Evolutionary conservation across 345 rosid genomes (phyloP).

Genomic region (Eucalyptus grandis): DNA sequence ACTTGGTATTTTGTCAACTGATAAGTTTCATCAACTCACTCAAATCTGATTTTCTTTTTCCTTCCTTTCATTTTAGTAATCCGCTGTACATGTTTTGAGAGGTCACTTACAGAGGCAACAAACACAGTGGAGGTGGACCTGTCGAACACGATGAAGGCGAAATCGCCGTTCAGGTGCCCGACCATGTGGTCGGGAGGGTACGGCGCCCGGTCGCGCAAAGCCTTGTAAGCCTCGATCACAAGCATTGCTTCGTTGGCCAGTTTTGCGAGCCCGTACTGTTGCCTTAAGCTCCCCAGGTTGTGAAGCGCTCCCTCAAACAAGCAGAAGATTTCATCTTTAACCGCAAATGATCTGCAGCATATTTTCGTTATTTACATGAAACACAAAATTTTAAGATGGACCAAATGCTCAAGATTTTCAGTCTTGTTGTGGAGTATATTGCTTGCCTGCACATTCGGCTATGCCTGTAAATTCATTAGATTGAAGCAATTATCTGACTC

Average conservation of each 20-base stretch:
- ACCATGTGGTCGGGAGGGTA: constrained; percentile 84
- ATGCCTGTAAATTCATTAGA: background rate
- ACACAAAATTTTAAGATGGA: background rate
- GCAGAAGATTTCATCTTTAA: constrained; percentile 85
- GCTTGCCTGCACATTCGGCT: background rate
- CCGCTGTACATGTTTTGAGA: background rate
- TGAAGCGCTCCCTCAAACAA: constrained; percentile 75
- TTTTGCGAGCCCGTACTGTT: constrained; percentile 82
- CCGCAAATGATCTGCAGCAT: constrained; percentile 67
- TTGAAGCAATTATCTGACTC: background rate
- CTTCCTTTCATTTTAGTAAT: background rate
- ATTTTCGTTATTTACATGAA: background rate
- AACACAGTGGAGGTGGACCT: constrained; percentile 72
- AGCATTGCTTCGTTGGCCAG: constrained; percentile 64
- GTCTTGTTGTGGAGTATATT: background rate
- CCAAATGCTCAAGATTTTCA: background rate
- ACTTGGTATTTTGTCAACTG: background rate
- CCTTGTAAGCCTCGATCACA: constrained; percentile 94
- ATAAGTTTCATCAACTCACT: background rate
- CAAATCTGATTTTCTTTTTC: background rate
- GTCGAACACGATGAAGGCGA: constrained; percentile 83
- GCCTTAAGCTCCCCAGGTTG: constrained; percentile 82
- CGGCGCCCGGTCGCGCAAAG: constrained; percentile 91
- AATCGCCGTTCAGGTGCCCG: constrained; percentile 73
- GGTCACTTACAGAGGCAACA: constrained; percentile 30